Percentiles rank a stretch among this genome's conserved stretches.
Evolutionary conservation across 306 rosid genomes (phyloP).

Genomic region (Sesbania bispinosa): DNA sequence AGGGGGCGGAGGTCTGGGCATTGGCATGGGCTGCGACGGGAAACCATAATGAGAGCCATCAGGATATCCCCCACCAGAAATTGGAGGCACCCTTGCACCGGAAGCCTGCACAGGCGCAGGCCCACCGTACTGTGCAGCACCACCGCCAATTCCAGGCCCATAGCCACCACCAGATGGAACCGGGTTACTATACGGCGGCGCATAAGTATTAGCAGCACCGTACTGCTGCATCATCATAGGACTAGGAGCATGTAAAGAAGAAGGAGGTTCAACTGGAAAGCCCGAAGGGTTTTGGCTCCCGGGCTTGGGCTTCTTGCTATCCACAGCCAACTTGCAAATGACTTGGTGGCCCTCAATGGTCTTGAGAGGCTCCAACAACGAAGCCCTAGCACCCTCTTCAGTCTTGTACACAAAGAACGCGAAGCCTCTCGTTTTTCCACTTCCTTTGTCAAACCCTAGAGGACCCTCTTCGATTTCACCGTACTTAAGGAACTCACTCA

Average conservation of each 20-base stretch:
- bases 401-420: constrained; percentile 81
- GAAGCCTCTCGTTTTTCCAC: constrained; percentile 75
- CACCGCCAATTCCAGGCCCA: constrained; percentile 44
- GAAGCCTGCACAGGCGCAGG: constrained; percentile 29
- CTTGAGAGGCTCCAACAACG: constrained; percentile 64
- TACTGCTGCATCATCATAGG: constrained; percentile 1
- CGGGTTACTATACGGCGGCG: constrained; percentile 39
- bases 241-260: not conserved
- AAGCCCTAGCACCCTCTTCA: constrained; percentile 73
- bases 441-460: constrained; percentile 82
- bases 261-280: not conserved
- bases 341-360: constrained; percentile 73
- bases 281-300: not conserved
- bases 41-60: constrained; percentile 75
- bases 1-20: constrained; percentile 68
- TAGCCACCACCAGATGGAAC: constrained; percentile 56
- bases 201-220: constrained; percentile 36
- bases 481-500: constrained; percentile 54
- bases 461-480: constrained; percentile 96
- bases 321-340: constrained; percentile 62
- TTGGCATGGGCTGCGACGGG: constrained; percentile 46
- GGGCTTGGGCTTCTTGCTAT: constrained; percentile 56
- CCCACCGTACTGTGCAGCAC: constrained; percentile 50
- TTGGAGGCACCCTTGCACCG: constrained; percentile 49
- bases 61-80: constrained; percentile 44